Conservation (phyloP, 192 early-diverging fungal species). For the Umbelopsis vinacea region DNA sequence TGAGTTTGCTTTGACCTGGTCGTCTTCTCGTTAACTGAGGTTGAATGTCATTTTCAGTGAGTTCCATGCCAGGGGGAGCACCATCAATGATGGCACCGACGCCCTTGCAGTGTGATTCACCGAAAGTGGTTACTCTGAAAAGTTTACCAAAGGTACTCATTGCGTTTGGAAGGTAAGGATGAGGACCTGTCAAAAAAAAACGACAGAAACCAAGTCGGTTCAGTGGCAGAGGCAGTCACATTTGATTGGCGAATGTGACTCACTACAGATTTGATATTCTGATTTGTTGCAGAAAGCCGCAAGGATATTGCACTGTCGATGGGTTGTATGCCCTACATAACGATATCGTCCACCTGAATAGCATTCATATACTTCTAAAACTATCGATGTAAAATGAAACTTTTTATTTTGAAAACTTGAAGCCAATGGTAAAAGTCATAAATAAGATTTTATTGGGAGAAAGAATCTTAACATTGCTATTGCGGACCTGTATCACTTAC, state of each 20-base stretch:
- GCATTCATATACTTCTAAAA: too few relatives aligned
- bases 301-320: too few relatives aligned
- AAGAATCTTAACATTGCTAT: too few relatives aligned
- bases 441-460: too few relatives aligned
- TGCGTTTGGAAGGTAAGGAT: background rate
- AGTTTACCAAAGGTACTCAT: conserved; percentile 88
- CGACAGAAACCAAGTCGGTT: background rate
- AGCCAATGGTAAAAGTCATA: too few relatives aligned
- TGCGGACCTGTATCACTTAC: too few relatives aligned
- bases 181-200: background rate
- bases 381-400: too few relatives aligned
- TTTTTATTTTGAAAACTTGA: too few relatives aligned
- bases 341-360: too few relatives aligned
- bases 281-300: background rate
- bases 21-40: conserved; percentile 89
- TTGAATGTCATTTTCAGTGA: conserved; percentile 93
- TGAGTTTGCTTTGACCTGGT: conserved; percentile 94
- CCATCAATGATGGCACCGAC: conserved; percentile 98
- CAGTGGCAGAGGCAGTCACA: background rate
- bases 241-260: background rate
- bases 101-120: conserved; percentile 98
- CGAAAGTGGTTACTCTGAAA: conserved; percentile 93
- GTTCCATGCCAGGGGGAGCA: conserved; percentile 89
- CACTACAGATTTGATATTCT: background rate
- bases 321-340: too few relatives aligned